These are phyloP conservation scores for Suaeda aralocaspica DNA, from an alignment of 148 eudicot species.

Conservation along the genomic window DNA sequence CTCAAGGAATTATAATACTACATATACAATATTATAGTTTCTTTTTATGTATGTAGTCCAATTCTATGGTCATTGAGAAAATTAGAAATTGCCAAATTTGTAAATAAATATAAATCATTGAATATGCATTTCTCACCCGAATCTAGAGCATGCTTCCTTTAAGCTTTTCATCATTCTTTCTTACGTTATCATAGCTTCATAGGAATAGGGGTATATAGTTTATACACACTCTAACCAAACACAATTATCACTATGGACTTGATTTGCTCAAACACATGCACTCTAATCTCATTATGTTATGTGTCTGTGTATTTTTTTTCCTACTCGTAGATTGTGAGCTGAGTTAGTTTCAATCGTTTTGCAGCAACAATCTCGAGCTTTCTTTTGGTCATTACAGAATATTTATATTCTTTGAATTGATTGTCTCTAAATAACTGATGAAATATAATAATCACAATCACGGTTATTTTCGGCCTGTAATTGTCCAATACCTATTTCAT, in stretches of 20 bases:
- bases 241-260: conserved; percentile 18
- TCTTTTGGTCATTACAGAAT: not conserved
- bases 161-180: conserved; percentile 10
- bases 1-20: no score
- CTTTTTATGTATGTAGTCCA: no score
- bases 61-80: no score
- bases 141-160: conserved; percentile 24
- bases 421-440: no score
- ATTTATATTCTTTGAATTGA: no score
- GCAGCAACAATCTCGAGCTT: conserved; percentile 11
- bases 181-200: conserved; percentile 10
- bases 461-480: no score
- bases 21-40: no score
- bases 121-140: not conserved
- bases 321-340: not conserved
- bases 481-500: no score
- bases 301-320: not conserved
- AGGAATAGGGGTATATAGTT: conserved; percentile 10
- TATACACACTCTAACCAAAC: conserved; percentile 21
- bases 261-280: conserved; percentile 4
- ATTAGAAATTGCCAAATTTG: no score
- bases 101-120: conserved; percentile 1
- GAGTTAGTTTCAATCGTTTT: conserved; percentile 6
- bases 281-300: not conserved
- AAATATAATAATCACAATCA: no score